Conservation (phyloP, 1,139 yeast species). For the Blastobotrys proliferans region DNA sequence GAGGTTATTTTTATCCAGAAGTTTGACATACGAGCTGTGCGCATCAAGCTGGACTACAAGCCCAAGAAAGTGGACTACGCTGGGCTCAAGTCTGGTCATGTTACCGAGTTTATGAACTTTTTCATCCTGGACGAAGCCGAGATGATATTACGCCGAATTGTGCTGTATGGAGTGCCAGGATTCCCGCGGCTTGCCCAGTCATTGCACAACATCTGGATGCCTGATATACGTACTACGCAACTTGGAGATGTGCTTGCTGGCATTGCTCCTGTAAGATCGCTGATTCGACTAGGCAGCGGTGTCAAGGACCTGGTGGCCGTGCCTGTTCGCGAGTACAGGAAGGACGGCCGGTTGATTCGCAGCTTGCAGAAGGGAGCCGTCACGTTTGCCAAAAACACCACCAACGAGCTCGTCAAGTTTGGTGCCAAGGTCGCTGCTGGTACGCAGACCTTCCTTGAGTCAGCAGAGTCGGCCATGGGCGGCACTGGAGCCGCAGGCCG, state of each 20-base stretch:
- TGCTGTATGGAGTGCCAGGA: slow-evolving; percentile 74
- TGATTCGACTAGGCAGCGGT: slow-evolving; percentile 76
- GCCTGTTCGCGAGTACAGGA: slow-evolving; percentile 69
- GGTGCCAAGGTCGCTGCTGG: slow-evolving; percentile 90
- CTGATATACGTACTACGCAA: slow-evolving; percentile 77
- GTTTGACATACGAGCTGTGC: slow-evolving; percentile 58
- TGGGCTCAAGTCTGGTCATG: slow-evolving; percentile 80
- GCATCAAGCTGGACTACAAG: slow-evolving; percentile 78
- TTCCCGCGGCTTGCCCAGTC: slow-evolving; percentile 52
- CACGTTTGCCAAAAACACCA: slow-evolving; percentile 74
- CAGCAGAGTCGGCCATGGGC: slow-evolving; percentile 71
- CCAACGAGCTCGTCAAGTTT: slow-evolving; percentile 73
- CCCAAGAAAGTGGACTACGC: slow-evolving; percentile 84
- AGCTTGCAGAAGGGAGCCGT: slow-evolving; percentile 74
- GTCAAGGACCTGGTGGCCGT: slow-evolving; percentile 67
- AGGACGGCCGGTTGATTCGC: slow-evolving; percentile 65
- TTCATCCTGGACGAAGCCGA: slow-evolving; percentile 85
- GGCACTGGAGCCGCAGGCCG: slow-evolving; percentile 54
- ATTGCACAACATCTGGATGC: slow-evolving; percentile 74
- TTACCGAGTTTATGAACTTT: slow-evolving; percentile 82
- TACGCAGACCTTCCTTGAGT: slow-evolving; percentile 76
- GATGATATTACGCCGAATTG: slow-evolving; percentile 56
- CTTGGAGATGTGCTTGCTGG: slow-evolving; percentile 79
- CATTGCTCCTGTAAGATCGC: slow-evolving; percentile 71
- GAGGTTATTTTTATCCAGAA: slow-evolving; percentile 68